Evolutionary conservation across 2,329 filamentous ascomycete species (phyloP).

Genomic region (Elsinoe necatrix): DNA sequence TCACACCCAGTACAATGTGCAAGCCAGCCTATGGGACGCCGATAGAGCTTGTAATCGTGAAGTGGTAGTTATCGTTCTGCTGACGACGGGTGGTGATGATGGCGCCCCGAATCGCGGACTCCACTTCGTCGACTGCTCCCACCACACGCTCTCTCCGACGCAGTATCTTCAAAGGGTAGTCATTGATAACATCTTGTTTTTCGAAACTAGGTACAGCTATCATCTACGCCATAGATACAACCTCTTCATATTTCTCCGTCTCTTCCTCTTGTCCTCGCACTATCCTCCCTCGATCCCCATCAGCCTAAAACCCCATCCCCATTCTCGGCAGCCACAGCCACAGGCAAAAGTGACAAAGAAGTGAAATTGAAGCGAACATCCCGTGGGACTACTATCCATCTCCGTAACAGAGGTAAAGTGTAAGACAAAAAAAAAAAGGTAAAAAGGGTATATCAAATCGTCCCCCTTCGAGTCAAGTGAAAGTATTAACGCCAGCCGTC

Average conservation of each 20-base stretch:
- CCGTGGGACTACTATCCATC: neutral
- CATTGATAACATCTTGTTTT: conserved; percentile 6
- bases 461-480: neutral
- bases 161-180: neutral
- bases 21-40: too few relatives aligned
- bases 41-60: too few relatives aligned
- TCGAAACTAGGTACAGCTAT: conserved; percentile 5
- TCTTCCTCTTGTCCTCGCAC: neutral
- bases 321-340: too few relatives aligned
- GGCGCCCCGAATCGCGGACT: too few relatives aligned
- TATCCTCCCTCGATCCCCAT: neutral
- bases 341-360: neutral
- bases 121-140: too few relatives aligned
- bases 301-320: too few relatives aligned
- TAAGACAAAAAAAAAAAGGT: too few relatives aligned
- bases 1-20: too few relatives aligned
- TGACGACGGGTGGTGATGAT: too few relatives aligned
- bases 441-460: conserved; percentile 1
- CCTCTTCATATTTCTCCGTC: neutral
- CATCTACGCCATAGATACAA: neutral
- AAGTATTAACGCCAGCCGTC: conserved; percentile 3
- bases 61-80: too few relatives aligned
- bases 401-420: neutral
- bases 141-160: too few relatives aligned
- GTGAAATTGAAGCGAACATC: neutral